Percentiles rank a stretch among this genome's conserved stretches.
phyloP scores from a whole-genome alignment of 2,329 filamentous ascomycete genomes.

The Cladosporium sp. region DNA sequence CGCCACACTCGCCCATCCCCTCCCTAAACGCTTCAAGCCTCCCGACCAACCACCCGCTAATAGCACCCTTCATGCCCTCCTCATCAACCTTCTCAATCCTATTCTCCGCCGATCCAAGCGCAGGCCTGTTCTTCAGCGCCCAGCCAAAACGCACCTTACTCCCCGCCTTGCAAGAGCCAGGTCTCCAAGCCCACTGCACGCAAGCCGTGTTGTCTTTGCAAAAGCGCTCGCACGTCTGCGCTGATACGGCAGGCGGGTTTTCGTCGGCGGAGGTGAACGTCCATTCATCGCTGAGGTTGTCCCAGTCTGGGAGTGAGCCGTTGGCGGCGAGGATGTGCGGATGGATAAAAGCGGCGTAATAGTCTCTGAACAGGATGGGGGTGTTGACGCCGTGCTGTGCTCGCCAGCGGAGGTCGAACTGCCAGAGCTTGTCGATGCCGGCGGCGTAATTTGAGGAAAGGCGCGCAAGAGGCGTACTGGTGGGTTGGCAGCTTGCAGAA shows the following conservation, averaged over 20 bases:
- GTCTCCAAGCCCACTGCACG: conserved; percentile 39
- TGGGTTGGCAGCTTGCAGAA: conserved; percentile 34
- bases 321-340: conserved; percentile 31
- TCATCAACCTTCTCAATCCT: conserved; percentile 24
- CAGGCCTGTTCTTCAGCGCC: conserved; percentile 21
- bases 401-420: conserved; percentile 38
- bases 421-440: conserved; percentile 35
- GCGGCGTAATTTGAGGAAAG: conserved; percentile 36
- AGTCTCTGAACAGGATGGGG: conserved; percentile 38
- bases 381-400: conserved; percentile 33
- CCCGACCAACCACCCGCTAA: conserved; percentile 40
- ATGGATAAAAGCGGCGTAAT: conserved; percentile 35
- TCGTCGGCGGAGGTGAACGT: conserved; percentile 17
- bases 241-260: conserved; percentile 25
- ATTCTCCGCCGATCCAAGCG: conserved; percentile 21
- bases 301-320: conserved; percentile 35
- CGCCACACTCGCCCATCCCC: not conserved
- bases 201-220: conserved; percentile 37
- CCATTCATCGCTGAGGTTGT: conserved; percentile 37
- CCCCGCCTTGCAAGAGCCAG: conserved; percentile 38
- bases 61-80: conserved; percentile 24
- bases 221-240: conserved; percentile 33
- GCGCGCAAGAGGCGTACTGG: conserved; percentile 38
- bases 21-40: conserved; percentile 25
- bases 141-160: conserved; percentile 33